These are phyloP conservation scores for Calophaca sinica DNA, from an alignment of 306 rosid genomes.

Conservation along the genomic window DNA sequence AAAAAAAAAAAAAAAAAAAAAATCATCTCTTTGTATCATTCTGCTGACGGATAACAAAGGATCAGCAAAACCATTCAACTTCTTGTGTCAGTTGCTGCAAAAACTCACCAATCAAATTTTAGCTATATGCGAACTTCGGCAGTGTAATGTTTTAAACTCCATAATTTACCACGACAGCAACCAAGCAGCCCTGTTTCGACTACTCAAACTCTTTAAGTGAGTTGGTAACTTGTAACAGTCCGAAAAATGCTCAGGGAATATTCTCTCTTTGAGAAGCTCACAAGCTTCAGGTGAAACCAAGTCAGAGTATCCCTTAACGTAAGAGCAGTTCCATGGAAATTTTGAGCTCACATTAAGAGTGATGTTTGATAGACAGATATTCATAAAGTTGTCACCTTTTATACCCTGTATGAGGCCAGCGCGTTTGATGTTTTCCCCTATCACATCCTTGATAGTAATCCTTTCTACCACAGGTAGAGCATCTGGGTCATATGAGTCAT, in stretches of 20 bases:
- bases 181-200: conserved; percentile 47
- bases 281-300: conserved; percentile 63
- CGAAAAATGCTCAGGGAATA: conserved; percentile 65
- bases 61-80: conserved; percentile 53
- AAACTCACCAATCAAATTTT: conserved; percentile 52
- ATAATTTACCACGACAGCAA: conserved; percentile 55
- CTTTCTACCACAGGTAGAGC: conserved; percentile 66
- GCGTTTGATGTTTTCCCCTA: conserved; percentile 56
- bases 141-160: conserved; percentile 43
- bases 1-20: conserved; percentile 57
- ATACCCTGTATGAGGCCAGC: conserved; percentile 76
- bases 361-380: conserved; percentile 72
- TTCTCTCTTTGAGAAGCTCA: conserved; percentile 55
- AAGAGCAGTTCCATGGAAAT: conserved; percentile 78
- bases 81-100: conserved; percentile 33
- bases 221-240: conserved; percentile 67
- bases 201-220: conserved; percentile 49
- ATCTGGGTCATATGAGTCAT: conserved; percentile 58
- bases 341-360: conserved; percentile 53
- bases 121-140: conserved; percentile 46
- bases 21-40: conserved; percentile 52
- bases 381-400: conserved; percentile 59
- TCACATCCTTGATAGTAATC: conserved; percentile 64
- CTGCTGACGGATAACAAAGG: conserved; percentile 47
- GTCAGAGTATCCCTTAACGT: conserved; percentile 68